Base-by-base conservation (phyloP, 2,329 filamentous ascomycete species). In the Neurospora sp. region DNA sequence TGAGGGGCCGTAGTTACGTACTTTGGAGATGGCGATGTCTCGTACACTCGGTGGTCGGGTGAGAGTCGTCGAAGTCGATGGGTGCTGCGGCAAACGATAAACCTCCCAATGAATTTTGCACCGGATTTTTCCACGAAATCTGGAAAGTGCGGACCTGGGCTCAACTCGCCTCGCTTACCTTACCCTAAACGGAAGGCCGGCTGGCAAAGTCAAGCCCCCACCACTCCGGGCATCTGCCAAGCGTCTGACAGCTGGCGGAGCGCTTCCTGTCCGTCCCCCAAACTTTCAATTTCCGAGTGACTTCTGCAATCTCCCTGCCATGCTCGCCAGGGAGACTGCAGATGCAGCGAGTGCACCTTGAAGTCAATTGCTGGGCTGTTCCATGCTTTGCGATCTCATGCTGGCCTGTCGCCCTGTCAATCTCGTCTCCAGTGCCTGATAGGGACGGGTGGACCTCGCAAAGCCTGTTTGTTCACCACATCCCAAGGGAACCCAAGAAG, bases 11-110 rank as follows among this genome's bases (percentile, higher is more conserved):
- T 46, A 68, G 52, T 70, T 73, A 76, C 75, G 74, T 76, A 76
- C 75, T 75, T 76, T 40, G 71, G 73, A 72, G 76, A 75, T 74
- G 75, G 73, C 73, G 74, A 74, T 69, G 82, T 83, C 79, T 81
- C 74, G 73, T 75, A 69, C 71, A 74, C 72, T 73, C 72, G 73
- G 70, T 72, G 40, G 72, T 71, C 73, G 72, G 72, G 72, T 74
- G 71, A 70, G 70, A 73, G 71, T 74, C 70, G 73, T 73, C 73
- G 75, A 74, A 73, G 73, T 75, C 73, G 74, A 74, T 68, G 68
- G 71, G 70, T 71, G 72, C 72, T 74, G 74, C 69, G 70, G 75
- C 73, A 68, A 70, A 68, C 72, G 70, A 72, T 71, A 73, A 73
- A 73, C 71, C 74, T 73, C 68, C 73, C 72, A 58, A 69, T 68